These are phyloP conservation scores for Pestalotiopsis sp. DNA, from an alignment of 2,329 filamentous ascomycete species.

Conservation along the genomic window DNA sequence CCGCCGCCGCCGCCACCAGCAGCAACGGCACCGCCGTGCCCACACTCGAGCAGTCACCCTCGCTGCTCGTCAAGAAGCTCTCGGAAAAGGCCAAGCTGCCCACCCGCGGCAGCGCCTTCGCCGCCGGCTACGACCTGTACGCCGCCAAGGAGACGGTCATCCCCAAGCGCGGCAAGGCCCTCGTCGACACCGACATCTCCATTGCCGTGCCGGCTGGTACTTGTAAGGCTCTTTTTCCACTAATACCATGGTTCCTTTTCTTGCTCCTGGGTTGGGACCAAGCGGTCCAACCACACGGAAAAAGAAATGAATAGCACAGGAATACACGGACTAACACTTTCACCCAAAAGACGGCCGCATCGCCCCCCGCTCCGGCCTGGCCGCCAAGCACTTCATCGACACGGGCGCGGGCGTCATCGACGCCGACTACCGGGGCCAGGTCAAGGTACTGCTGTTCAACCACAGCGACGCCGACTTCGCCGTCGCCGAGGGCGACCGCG, in stretches of 20 bases:
- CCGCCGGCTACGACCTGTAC: conserved; percentile 95
- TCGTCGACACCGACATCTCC: conserved; percentile 89
- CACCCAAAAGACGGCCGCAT: conserved; percentile 74
- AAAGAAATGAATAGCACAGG: neutral
- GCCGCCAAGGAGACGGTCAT: conserved; percentile 74
- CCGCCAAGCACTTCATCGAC: conserved; percentile 93
- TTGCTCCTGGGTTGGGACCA: neutral
- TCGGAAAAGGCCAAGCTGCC: conserved; percentile 78
- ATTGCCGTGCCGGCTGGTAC: conserved; percentile 90
- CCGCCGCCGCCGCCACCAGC: conserved; percentile 24
- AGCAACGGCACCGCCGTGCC: conserved; percentile 30
- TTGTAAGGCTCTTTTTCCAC: conserved; percentile 58
- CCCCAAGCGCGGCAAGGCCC: conserved; percentile 78
- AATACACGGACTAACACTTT: neutral
- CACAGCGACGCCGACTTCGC: conserved; percentile 80
- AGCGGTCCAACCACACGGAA: neutral
- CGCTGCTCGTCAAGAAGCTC: conserved; percentile 86
- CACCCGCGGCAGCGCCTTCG: conserved; percentile 84
- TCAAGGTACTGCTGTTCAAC: conserved; percentile 96
- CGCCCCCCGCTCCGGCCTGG: conserved; percentile 88
- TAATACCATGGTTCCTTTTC: neutral
- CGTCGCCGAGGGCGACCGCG: conserved; percentile 82
- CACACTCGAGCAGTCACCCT: conserved; percentile 48
- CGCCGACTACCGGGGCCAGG: conserved; percentile 91
- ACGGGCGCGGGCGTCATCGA: conserved; percentile 96